Base-by-base conservation (phyloP, 345 rosid species). In the Linum lewisii region DNA sequence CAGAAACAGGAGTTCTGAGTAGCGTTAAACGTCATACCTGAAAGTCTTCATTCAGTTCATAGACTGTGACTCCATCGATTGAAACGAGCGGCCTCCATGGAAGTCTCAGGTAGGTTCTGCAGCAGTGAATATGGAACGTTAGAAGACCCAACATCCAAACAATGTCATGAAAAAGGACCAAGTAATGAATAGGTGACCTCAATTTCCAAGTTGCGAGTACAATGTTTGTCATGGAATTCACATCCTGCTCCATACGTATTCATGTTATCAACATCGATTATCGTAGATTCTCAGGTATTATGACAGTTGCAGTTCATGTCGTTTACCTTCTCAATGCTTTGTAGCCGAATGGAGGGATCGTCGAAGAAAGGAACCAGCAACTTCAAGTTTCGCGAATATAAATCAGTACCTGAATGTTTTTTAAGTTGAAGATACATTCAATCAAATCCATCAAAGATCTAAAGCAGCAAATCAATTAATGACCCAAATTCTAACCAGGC, bases 281-380 rank as follows among this genome's bases (percentile, higher is more conserved):
- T 26, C 32, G 6, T 8, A 29, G 7, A 29, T 29, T 4, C 34
- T 29, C 5, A 29, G 34, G 34, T 29, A 29, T 29, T 29, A 1
- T 29, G 34, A 8, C 36, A 45, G 6, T 15, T 50, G 18, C 37
- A 19, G 64, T 18, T 21, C 11, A 25, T 24, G 26, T 38, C 4
- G 9, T 21, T 76, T 32, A 88, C 95, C 98, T 85, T 81, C 64
- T 86, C 77, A 26, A 88, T 86, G 55, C 59, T 63, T 70, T 69
- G 72, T 58, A 92, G 71, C 71, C 57, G 83, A 77, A 88, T 84
- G 18, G 87, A 81, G 52, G 98, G 90, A 57, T 56, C 57, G 54
- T 80, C 87, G 15, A 92, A 84, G 82, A 92, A 92, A 36, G 96
- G 95, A 77, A 84, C 87, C 2, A 92, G 84, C 72, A 92, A 75